Base-by-base conservation (phyloP, 78 protist genomes). In the Dictyostelium firmibasis region DNA sequence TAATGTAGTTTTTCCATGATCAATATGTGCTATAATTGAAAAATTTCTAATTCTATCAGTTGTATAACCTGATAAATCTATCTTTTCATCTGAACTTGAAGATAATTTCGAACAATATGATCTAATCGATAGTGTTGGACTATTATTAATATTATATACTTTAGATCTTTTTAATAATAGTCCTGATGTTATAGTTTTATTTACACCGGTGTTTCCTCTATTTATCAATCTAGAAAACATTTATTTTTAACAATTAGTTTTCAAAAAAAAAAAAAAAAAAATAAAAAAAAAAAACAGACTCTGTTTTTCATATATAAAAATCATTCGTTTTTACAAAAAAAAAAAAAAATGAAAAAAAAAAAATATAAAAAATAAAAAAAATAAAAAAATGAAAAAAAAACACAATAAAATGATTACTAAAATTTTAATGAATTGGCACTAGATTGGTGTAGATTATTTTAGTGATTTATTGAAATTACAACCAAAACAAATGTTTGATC, bases 1-100 rank as follows among this genome's bases (percentile, higher is more conserved):
- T n/a, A 94, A 31, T 33, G 96, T 94, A 64, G 96, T 94, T 67
- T 94, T 94, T 5, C 96, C 96, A 74, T 94, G 96, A 94, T 94
- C 96, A 16, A 93, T 93, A 44, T 93, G 96, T 16, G 96, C 91
- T 23, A 93, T 93, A 53, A 93, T 83, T 43, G 86, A 78, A n/a
- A 93, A 93, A 31, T 93, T 93, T 60, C 96, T 85, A 31, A 93
- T 31, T 62, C 62, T 75, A 36, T 50, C 50, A 1, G 82, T 81
- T 44, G 96, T n/a, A 75, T 47, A 94, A 5, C 9, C 38, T n/a
- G 91, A 13, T n/a, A 94, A 25, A 81, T 94, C 93, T n/a, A 92
- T 57, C 35, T 41, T 78, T 23, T 38, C 84, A 25, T 13, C 1
- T 29, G 67, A 5, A 5, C 25, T 9, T 10, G 53, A 8, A 0